phyloP scores from a whole-genome alignment of 2,329 filamentous ascomycete genomes.

The Epichloe brachyelytri region DNA sequence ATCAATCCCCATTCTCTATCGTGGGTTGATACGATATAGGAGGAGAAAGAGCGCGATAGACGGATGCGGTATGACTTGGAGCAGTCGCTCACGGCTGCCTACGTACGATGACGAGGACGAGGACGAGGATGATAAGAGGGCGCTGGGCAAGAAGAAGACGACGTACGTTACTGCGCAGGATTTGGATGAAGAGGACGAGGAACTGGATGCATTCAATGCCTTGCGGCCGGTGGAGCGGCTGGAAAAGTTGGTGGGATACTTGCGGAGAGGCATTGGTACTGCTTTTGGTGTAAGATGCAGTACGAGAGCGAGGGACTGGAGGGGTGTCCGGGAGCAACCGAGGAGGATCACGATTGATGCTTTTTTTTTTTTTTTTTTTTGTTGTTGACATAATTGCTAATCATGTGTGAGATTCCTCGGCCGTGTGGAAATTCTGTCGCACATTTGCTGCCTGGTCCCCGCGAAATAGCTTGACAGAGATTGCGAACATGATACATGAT shows the following conservation, averaged over 20 bases:
- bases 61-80: slow-evolving; percentile 53
- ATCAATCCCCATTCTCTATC: slow-evolving; percentile 66
- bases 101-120: slow-evolving; percentile 58
- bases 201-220: slow-evolving; percentile 68
- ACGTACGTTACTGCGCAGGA: slow-evolving; percentile 51
- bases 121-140: slow-evolving; percentile 59
- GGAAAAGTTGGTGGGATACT: slow-evolving; percentile 48
- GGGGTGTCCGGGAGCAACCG: slow-evolving; percentile 74
- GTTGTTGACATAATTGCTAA: background rate
- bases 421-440: no score
- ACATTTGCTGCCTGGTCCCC: no score
- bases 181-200: slow-evolving; percentile 64
- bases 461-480: no score
- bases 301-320: slow-evolving; percentile 68
- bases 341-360: slow-evolving; percentile 59
- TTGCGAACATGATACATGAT: no score
- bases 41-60: slow-evolving; percentile 56
- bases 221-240: slow-evolving; percentile 56
- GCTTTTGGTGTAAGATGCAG: slow-evolving; percentile 87
- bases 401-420: no score
- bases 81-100: slow-evolving; percentile 48
- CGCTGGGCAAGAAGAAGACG: slow-evolving; percentile 45
- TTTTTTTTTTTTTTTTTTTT: background rate
- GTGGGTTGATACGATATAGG: slow-evolving; percentile 59
- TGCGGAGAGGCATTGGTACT: slow-evolving; percentile 69